Evolutionary conservation across 129 eudicot genomes (phyloP).

Genomic region (Tagetes erecta): DNA sequence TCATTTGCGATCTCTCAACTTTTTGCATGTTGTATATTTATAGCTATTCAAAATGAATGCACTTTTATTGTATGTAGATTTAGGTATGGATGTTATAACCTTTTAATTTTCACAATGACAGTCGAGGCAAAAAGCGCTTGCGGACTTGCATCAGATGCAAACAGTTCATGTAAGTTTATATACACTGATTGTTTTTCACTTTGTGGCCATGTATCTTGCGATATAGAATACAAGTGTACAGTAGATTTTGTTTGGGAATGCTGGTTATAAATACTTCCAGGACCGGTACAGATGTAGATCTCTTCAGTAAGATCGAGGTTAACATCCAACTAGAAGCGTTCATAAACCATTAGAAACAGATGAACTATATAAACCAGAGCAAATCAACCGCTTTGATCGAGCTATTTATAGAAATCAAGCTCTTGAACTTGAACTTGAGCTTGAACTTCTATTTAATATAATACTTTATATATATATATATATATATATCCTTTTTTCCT

Average conservation of each 20-base stretch:
- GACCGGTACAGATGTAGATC: no score
- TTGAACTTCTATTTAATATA: neutral
- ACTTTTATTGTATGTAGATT: neutral
- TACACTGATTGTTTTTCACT: neutral
- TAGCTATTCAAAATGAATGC: neutral
- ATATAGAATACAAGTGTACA: neutral
- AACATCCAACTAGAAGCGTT: no score
- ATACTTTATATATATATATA: neutral
- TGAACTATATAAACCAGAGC: no score
- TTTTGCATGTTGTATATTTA: neutral
- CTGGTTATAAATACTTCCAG: no score
- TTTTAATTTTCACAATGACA: constrained; percentile 40
- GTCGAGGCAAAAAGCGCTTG: constrained; percentile 96
- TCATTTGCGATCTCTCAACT: neutral
- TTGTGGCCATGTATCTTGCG: neutral
- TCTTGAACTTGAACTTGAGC: neutral
- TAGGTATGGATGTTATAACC: constrained; percentile 16
- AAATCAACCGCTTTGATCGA: no score
- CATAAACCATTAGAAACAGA: no score
- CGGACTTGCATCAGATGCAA: constrained; percentile 83
- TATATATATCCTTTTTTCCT: neutral
- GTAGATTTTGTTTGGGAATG: neutral
- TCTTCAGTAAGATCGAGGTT: no score
- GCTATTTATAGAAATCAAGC: no score
- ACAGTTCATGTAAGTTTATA: constrained; percentile 68